Percentiles rank a stretch among this genome's conserved stretches.
phyloP scores from a whole-genome alignment of 179 eudicot genomes.

The Amaranthus tricolor region DNA sequence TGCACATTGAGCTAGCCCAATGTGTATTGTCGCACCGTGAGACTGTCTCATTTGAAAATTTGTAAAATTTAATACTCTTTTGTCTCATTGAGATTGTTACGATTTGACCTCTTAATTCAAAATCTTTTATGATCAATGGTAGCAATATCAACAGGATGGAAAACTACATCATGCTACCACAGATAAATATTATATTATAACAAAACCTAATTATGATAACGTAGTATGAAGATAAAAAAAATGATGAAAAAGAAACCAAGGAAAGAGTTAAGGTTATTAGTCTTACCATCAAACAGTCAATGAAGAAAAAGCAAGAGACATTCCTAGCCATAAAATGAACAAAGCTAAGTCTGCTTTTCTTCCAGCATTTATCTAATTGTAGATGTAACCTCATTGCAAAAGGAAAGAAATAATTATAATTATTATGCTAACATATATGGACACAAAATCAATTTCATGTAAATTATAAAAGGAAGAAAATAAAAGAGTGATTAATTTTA shows the following conservation, averaged over 20 bases:
- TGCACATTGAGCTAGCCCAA: too few relatives aligned
- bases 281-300: not conserved
- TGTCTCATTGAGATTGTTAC: not conserved
- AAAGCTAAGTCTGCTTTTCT: not conserved
- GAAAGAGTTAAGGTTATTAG: not conserved
- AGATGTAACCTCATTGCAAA: constrained; percentile 1
- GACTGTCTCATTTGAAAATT: too few relatives aligned
- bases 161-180: not conserved
- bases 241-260: not conserved
- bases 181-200: not conserved
- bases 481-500: not conserved
- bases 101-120: not conserved
- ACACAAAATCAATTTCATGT: not conserved
- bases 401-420: constrained; percentile 19
- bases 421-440: constrained; percentile 1
- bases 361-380: constrained; percentile 27
- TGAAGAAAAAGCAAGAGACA: constrained; percentile 4
- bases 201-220: not conserved
- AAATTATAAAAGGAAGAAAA: constrained; percentile 3
- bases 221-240: not conserved
- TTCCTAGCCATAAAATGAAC: constrained; percentile 3
- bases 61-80: not conserved
- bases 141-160: not conserved
- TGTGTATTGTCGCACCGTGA: too few relatives aligned
- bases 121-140: too few relatives aligned